Evolutionary conservation across 2,329 filamentous ascomycete genomes (phyloP), one percentile per base, ranked within the genome.

Genomic region (Venturia effusa): DNA sequence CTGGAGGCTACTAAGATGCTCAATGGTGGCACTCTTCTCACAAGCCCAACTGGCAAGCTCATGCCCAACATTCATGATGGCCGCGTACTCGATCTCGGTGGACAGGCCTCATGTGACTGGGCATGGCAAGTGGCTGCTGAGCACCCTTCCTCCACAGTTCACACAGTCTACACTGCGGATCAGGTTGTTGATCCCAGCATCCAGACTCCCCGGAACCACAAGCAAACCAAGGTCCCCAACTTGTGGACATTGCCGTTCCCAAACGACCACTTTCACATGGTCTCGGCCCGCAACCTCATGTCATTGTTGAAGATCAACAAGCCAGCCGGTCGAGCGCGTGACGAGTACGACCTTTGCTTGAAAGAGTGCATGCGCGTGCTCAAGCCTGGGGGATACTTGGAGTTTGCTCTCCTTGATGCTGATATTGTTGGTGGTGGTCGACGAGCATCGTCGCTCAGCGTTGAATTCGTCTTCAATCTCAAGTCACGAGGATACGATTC

Each of bases 401-500:
- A 99, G 72, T 99, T 94, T 77, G 87, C 86, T 67, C 78, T 97
- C 55, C 84, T 97, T 69, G 94, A 99, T 74, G 89, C 92, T 1
- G 92, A 96, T 71, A 86, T 99, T 69, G 86, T 95, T 67, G 92
- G 92, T 68, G 87, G 91, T 0, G 92, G 92, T 0, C 86, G 89
- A 0, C 81, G 87, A 24, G 90, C 88, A 41, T 86, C 90, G 64
- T 90, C 91, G 57, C 88, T 94, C 74, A 89, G 88, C 60, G 90
- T 95, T 63, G 92, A 97, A 75, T 97, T 99, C 71, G 88, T 89
- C 48, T 95, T 94, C 79, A 88, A 89, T 62, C 87, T 99, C 66
- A 89, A 89, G 75, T 93, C 89, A 0, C 84, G 93, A 3, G 93
- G 93, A 37, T 97, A 97, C 73, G 94, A 97, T 73, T 87, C 93